Conservation (phyloP, 2,329 filamentous ascomycete species). For the Pestalotiopsis fici region DNA sequence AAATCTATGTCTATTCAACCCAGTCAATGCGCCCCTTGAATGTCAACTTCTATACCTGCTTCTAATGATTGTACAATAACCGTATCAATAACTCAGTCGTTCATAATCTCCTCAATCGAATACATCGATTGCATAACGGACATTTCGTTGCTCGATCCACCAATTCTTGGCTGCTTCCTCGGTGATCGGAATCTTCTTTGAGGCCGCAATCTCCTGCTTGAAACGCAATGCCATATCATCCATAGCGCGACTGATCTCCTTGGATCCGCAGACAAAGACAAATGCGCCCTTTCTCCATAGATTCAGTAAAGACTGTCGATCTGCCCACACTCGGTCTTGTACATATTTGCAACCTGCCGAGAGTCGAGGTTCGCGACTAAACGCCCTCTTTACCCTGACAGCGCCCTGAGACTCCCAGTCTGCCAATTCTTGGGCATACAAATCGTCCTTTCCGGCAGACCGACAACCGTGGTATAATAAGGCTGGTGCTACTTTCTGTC, state of each 20-base stretch:
- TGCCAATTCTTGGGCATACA: slow-evolving; percentile 61
- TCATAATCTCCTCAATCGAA: background rate
- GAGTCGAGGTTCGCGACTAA: slow-evolving; percentile 44
- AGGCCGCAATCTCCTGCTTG: background rate
- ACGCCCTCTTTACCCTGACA: slow-evolving; percentile 63
- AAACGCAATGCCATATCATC: background rate
- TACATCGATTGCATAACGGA: background rate
- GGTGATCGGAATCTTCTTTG: background rate
- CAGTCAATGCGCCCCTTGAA: background rate
- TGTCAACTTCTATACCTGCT: background rate
- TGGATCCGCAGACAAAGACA: slow-evolving; percentile 66
- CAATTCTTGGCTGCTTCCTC: background rate
- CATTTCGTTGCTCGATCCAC: background rate
- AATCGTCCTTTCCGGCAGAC: slow-evolving; percentile 51
- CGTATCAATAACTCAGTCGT: background rate
- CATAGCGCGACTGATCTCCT: background rate
- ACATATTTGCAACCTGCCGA: slow-evolving; percentile 51
- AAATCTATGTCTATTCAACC: background rate
- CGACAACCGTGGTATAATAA: slow-evolving; percentile 69
- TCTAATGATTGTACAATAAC: background rate
- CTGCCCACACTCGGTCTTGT: slow-evolving; percentile 42
- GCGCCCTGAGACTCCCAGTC: slow-evolving; percentile 62
- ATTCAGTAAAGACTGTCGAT: slow-evolving; percentile 34
- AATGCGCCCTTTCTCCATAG: slow-evolving; percentile 49
- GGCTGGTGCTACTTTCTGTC: slow-evolving; percentile 57